Base-by-base conservation (phyloP, 2,329 filamentous ascomycete genomes). In the Orbilia oligospora region DNA sequence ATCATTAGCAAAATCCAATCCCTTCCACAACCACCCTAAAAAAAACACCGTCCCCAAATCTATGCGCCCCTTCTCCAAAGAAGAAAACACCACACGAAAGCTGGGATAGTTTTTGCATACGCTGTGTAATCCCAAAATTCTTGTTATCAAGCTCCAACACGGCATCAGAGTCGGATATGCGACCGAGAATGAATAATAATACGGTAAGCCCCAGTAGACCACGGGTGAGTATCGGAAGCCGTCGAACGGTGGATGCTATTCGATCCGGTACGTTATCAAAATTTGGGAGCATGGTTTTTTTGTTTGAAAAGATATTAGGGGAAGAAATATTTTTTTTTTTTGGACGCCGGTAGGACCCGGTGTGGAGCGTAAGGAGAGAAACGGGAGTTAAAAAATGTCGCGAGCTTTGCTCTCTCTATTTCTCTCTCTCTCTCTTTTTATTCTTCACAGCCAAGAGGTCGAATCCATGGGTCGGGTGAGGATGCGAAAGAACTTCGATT, bases 211-310 rank as follows among this genome's bases (percentile, higher is more conserved):
- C 75, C 22, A 78, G 18, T 0, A 69, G 22, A 4, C 61, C 75
- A 8, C 75, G 68, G 5, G 75, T 78, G 27, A 78, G 63, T 24
- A 78, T 72, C 68, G 75, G 75, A 55, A 78, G 75, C 14, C 68
- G 63, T 44, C 75, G 75, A 44, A 78, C 24, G 22, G 75, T 78
- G 44, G 51, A 49, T n/a, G 33, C 49, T 55, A 78, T 22, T 36
- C 68, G 75, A 48, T 78, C 75, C 55, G 75, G 68, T 36, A 72
- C 33, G 53, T 72, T 72, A 30, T 68, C 53, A 6, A 78, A 24
- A 30, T 72, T 72, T 14, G 68, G 53, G 2, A 78, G 30, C 75
- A 78, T 78, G 5, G 20, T 56, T 18, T 38, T 33, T 18, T 8
- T 30, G 5, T 38, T 38, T 5, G 2, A 2, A 38, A 38, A 38